These are phyloP conservation scores for Mycena vitilis DNA, from an alignment of 768 basidiomycete genomes.

Conservation along the genomic window DNA sequence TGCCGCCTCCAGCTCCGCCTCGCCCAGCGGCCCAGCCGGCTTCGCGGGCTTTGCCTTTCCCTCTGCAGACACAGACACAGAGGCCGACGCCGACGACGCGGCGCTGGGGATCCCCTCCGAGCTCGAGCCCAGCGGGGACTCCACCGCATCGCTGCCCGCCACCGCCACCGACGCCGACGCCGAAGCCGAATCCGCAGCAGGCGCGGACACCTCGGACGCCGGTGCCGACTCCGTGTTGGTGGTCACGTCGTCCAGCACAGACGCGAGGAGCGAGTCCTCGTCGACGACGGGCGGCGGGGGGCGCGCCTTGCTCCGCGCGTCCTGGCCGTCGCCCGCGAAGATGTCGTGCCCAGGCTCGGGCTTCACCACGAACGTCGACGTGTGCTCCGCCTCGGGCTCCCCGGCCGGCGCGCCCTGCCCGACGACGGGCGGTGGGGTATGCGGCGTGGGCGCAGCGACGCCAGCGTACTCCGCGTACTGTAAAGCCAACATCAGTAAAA, in stretches of 20 bases:
- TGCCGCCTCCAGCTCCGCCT: slow-evolving; percentile 62
- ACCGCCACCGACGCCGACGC: neutral
- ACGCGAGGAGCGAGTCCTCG: slow-evolving; percentile 51
- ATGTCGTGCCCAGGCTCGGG: slow-evolving; percentile 82
- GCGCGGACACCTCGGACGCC: slow-evolving; percentile 23
- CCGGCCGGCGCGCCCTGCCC: slow-evolving; percentile 27
- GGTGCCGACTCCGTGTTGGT: neutral
- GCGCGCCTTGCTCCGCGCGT: slow-evolving; percentile 57
- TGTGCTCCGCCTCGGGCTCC: slow-evolving; percentile 42
- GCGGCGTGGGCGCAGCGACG: slow-evolving; percentile 51
- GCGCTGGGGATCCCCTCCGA: slow-evolving; percentile 23
- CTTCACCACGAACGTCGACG: slow-evolving; percentile 59
- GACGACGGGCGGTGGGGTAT: slow-evolving; percentile 50
- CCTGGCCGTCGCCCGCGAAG: slow-evolving; percentile 65
- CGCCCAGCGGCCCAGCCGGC: slow-evolving; percentile 57
- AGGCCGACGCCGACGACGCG: slow-evolving; percentile 15
- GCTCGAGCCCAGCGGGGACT: slow-evolving; percentile 25
- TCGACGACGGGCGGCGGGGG: slow-evolving; percentile 39
- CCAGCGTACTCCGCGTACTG: slow-evolving; percentile 71
- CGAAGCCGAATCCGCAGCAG: neutral
- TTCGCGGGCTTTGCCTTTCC: slow-evolving; percentile 26
- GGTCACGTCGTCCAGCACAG: slow-evolving; percentile 13
- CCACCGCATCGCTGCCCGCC: neutral
- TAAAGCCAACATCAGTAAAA: slow-evolving; percentile 9
- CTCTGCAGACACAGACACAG: neutral